Evolutionary conservation across 1,284 basidiomycete species (phyloP).

Genomic region (Pholiota adiposa): DNA sequence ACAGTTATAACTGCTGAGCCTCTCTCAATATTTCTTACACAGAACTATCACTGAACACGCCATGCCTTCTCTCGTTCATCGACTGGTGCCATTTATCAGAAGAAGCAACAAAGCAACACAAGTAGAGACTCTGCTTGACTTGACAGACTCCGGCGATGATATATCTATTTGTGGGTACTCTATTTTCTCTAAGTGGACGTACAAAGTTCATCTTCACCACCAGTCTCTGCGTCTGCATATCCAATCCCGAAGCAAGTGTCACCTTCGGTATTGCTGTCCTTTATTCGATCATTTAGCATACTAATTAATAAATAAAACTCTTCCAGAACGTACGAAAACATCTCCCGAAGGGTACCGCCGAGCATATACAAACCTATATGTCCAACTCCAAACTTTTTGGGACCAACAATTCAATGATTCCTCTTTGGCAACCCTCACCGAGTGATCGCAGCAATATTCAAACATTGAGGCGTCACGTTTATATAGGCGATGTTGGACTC

Average conservation of each 20-base stretch:
- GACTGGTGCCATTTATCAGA: too few species aligned
- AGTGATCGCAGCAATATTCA: neutral
- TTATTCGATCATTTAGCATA: neutral
- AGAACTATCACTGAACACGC: too few species aligned
- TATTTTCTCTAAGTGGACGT: neutral
- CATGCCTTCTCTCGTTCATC: too few species aligned
- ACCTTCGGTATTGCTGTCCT: neutral
- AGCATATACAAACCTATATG: neutral
- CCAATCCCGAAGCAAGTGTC: neutral
- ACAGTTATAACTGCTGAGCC: too few species aligned
- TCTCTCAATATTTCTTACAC: too few species aligned
- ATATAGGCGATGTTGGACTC: constrained; percentile 12
- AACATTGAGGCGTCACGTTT: neutral
- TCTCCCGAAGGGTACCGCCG: neutral
- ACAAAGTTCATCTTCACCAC: neutral
- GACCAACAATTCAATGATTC: neutral
- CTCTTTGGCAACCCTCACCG: neutral
- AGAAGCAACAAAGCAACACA: too few species aligned
- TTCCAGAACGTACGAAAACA: neutral
- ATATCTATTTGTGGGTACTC: neutral
- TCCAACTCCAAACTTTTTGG: neutral
- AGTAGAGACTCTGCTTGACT: too few species aligned
- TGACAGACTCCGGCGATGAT: too few species aligned
- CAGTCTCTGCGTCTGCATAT: neutral
- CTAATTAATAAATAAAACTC: neutral